A percentile compares a stretch with the other conserved stretches of the same genome.
Evolutionary conservation across 2,329 filamentous ascomycete species (phyloP).

Genomic region (Epichloe coenophiala): DNA sequence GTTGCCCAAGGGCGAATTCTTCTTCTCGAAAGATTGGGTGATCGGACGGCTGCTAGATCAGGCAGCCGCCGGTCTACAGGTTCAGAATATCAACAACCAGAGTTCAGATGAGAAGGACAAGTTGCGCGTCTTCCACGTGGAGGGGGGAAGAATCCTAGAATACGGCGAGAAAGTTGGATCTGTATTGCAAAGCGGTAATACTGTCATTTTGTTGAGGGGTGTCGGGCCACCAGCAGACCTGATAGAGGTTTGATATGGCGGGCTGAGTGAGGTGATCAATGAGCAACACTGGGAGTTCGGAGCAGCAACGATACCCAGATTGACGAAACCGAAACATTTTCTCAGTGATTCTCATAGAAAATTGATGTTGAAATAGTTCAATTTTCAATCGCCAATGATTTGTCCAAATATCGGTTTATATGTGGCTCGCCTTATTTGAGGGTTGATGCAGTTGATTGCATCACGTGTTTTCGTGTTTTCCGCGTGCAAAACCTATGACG

Average conservation of each 20-base stretch:
- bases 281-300: background rate
- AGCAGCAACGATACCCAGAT: background rate
- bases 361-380: background rate
- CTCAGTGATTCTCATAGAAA: background rate
- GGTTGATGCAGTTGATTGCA: background rate
- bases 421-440: background rate
- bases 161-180: conserved; percentile 77
- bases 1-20: conserved; percentile 69
- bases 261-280: background rate
- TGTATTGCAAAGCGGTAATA: conserved; percentile 68
- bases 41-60: conserved; percentile 70
- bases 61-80: conserved; percentile 62
- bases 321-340: background rate
- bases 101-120: conserved; percentile 63
- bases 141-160: conserved; percentile 77
- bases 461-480: conserved; percentile 18
- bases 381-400: background rate
- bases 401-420: background rate
- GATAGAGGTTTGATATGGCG: conserved; percentile 33
- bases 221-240: conserved; percentile 68
- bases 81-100: conserved; percentile 74
- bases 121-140: conserved; percentile 82
- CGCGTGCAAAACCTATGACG: conserved; percentile 16
- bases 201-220: conserved; percentile 74
- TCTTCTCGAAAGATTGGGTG: conserved; percentile 76